Evolutionary conservation across 257 asterid species (phyloP).

Genomic region (Vinca minor): DNA sequence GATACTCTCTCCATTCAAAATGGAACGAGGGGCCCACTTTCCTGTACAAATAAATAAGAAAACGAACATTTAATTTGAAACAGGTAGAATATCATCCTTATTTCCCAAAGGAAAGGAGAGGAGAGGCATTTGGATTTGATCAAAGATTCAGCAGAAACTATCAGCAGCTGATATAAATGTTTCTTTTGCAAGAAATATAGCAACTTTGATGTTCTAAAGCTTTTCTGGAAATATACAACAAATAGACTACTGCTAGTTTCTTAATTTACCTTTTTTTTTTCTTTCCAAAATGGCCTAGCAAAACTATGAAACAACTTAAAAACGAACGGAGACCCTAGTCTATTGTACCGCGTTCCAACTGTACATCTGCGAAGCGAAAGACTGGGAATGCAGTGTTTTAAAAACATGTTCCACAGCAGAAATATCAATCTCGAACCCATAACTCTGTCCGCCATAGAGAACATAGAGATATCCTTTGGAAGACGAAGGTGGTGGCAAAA

Average conservation of each 20-base stretch:
- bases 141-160: no score
- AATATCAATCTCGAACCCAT: slow-evolving; percentile 69
- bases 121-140: no score
- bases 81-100: no score
- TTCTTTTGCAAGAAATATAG: not conserved
- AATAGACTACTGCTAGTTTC: no score
- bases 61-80: no score
- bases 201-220: not conserved
- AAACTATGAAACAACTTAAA: not conserved
- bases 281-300: not conserved
- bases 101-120: no score
- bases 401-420: slow-evolving; percentile 54
- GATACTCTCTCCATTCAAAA: no score
- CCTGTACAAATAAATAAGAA: no score
- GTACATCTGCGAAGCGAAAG: slow-evolving; percentile 33
- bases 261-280: no score
- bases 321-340: not conserved
- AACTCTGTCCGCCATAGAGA: slow-evolving; percentile 78
- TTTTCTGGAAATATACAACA: not conserved
- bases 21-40: no score
- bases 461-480: slow-evolving; percentile 56
- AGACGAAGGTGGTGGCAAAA: slow-evolving; percentile 57
- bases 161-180: no score
- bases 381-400: slow-evolving; percentile 29
- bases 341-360: slow-evolving; percentile 5